A percentile compares a stretch with the other conserved stretches of the same genome.
Conservation (phyloP, 257 asterid species). For the Thymus mandschuricus region DNA sequence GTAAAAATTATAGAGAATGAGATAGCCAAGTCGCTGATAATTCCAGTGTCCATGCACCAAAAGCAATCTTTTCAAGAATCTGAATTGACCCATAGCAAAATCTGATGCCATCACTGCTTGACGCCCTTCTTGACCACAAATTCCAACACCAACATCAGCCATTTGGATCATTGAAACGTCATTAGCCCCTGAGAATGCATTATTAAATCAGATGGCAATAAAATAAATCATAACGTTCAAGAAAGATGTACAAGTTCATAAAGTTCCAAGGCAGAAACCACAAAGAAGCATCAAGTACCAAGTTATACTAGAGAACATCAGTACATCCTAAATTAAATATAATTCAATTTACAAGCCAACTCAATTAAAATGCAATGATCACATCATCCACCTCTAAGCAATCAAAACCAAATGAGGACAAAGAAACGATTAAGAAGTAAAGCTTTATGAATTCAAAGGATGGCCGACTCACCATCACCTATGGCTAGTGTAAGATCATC, state of each 20-base stretch:
- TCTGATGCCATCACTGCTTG: conserved; percentile 99
- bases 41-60: conserved; percentile 99
- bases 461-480: conserved; percentile 85
- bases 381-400: conserved; percentile 21
- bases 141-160: conserved; percentile 99
- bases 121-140: conserved; percentile 99
- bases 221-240: conserved; percentile 15
- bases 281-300: conserved; percentile 13
- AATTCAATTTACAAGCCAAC: conserved; percentile 46
- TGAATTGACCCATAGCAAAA: conserved; percentile 98
- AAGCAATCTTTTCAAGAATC: conserved; percentile 86
- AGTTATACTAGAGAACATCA: conserved; percentile 17
- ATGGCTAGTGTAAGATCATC: conserved; percentile 98
- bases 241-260: conserved; percentile 18
- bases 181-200: conserved; percentile 75
- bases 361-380: conserved; percentile 15
- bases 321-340: conserved; percentile 32
- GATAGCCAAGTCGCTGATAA: conserved; percentile 91
- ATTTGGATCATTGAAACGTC: conserved; percentile 99
- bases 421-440: conserved; percentile 1
- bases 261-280: conserved; percentile 12
- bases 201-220: conserved; percentile 35
- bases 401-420: not conserved
- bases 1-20: conserved; percentile 91
- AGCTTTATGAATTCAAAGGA: conserved; percentile 20